Base-by-base conservation (phyloP, 2,329 filamentous ascomycete species). In the Lasiodiplodia sp. region DNA sequence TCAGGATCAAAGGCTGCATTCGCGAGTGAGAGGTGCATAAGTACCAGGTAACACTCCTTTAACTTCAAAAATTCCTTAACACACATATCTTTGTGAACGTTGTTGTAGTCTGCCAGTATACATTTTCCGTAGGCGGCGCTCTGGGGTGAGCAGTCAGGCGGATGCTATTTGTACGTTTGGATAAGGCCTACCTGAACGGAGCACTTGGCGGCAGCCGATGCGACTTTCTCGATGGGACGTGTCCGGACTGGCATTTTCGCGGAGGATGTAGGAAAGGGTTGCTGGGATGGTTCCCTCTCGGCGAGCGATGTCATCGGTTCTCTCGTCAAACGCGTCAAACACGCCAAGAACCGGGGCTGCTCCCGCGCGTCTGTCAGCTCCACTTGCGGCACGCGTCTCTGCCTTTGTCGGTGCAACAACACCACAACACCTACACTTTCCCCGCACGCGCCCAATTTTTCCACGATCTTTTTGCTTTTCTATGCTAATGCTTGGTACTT, bases 41-140 rank as follows among this genome's bases (percentile, higher is more conserved):
- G 28, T 84, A 97, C 94, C 76, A 96, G 76, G 77, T 93, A 97
- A 77, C 95, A 98, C 72, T 97, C 86, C 78, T 97, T 97, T 60
- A 98, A 79, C 72, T 83, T 89, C 80, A 96, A 84, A 73, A 99
- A 98, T 76, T 97, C 94, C 69, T 88, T 89, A 4, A 86, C 85
- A 76, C 96, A 99, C 84, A 96, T 96, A 77, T 97, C 93, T 77
- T 97, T 97, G 74, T 94, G 88, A 3, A 97, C 88, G 4, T 93
- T 88, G 77, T 95, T 95, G 81, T 97, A 98, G 77, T 98, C 95
- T 49, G 89, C 88, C 63, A 95, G 87, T 71, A 99, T 90, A 78
- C 96, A 99, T 84, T 94, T 94, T 72, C 95, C 96, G 76, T 98
- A 99, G 14, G 88, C 84, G 2, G 93, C 86, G 65, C 93, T 91